These are phyloP conservation scores for Typha latifolia DNA, from an alignment of 176 grass and related monocot species.

Conservation along the genomic window DNA sequence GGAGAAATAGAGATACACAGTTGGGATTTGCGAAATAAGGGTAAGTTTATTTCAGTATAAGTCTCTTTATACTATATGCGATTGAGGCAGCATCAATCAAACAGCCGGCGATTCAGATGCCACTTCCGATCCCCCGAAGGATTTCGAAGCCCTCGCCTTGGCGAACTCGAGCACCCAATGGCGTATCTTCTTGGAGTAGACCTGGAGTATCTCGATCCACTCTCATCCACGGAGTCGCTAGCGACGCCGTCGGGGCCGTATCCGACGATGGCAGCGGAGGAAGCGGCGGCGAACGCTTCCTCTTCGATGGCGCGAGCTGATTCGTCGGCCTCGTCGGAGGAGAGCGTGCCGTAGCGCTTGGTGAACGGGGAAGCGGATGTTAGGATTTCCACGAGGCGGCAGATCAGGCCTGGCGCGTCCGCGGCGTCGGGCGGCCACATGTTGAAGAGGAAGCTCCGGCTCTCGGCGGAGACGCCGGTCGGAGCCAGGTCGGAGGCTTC, in stretches of 20 bases:
- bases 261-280: background rate
- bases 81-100: too few relatives aligned
- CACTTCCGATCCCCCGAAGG: too few relatives aligned
- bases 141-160: slow-evolving; percentile 13
- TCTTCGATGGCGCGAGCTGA: slow-evolving; percentile 55
- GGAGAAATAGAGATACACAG: too few relatives aligned
- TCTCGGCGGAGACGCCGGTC: background rate
- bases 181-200: slow-evolving; percentile 88
- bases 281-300: slow-evolving; percentile 52
- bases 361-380: slow-evolving; percentile 47
- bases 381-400: slow-evolving; percentile 68
- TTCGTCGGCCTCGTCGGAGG: slow-evolving; percentile 41
- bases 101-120: too few relatives aligned
- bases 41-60: too few relatives aligned
- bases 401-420: slow-evolving; percentile 71
- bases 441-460: slow-evolving; percentile 41
- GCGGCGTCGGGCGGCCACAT: slow-evolving; percentile 93
- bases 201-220: slow-evolving; percentile 68
- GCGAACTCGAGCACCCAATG: slow-evolving; percentile 55
- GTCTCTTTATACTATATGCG: too few relatives aligned
- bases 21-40: too few relatives aligned
- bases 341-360: slow-evolving; percentile 68
- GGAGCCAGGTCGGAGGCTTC: too few relatives aligned
- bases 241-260: slow-evolving; percentile 11
- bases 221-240: slow-evolving; percentile 44